Evolutionary conservation across 2,329 filamentous ascomycete genomes (phyloP).

Genomic region (Cryphonectria radicalis): DNA sequence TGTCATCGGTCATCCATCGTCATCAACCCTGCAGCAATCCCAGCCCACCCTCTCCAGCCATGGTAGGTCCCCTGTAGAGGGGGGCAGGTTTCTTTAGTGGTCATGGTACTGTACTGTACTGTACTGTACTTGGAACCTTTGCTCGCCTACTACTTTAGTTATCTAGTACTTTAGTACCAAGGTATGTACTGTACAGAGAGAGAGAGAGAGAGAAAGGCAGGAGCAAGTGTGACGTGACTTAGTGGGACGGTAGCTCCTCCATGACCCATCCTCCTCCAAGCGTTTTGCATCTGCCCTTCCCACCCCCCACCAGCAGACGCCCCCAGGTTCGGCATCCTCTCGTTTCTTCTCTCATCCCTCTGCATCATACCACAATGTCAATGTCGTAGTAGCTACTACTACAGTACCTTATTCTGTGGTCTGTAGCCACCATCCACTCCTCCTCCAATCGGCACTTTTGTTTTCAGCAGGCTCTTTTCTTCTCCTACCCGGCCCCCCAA

Average conservation of each 20-base stretch:
- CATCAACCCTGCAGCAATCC: constrained; percentile 15
- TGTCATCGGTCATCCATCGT: constrained; percentile 5
- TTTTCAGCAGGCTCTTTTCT: not conserved
- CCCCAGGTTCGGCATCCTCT: not conserved
- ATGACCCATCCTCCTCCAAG: not conserved
- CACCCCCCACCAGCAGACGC: not conserved
- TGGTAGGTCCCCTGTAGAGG: not conserved
- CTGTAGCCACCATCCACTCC: not conserved
- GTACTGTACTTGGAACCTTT: not conserved
- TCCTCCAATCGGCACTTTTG: constrained; percentile 15
- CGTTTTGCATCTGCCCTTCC: not conserved
- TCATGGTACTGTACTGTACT: not conserved
- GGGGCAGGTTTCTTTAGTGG: not conserved
- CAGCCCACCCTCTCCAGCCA: constrained; percentile 5
- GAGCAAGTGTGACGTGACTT: not conserved
- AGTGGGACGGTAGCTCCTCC: not conserved
- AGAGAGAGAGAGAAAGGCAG: not conserved
- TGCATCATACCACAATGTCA: not conserved
- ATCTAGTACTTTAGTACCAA: not conserved
- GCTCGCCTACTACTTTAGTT: constrained; percentile 10
- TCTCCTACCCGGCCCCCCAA: not conserved
- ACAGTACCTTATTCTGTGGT: too few relatives aligned
- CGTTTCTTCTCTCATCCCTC: not conserved
- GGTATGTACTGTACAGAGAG: not conserved
- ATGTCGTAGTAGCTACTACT: not conserved